Evolutionary conservation across 2,329 filamentous ascomycete species (phyloP).

Genomic region (Fusarium poae): DNA sequence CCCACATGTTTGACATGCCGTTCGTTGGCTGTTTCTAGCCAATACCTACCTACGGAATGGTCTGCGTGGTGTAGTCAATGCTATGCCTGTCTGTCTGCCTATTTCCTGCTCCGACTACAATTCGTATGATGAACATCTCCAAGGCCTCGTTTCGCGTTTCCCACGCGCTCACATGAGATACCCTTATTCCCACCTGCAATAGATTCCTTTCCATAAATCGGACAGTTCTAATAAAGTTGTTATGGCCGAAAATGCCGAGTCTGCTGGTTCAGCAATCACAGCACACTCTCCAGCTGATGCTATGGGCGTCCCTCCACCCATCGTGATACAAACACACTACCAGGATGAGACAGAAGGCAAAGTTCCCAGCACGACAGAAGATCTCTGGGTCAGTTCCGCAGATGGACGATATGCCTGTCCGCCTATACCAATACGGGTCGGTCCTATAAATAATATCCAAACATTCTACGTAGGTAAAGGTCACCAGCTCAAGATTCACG

Average conservation of each 20-base stretch:
- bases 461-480: slow-evolving; percentile 54
- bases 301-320: slow-evolving; percentile 40
- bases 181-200: slow-evolving; percentile 1
- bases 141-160: slow-evolving; percentile 30
- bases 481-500: not conserved
- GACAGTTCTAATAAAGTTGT: slow-evolving; percentile 9
- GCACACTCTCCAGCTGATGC: slow-evolving; percentile 40
- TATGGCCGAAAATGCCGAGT: slow-evolving; percentile 39
- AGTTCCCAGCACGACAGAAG: slow-evolving; percentile 54
- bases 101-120: slow-evolving; percentile 22
- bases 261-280: slow-evolving; percentile 36
- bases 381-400: slow-evolving; percentile 63
- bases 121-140: slow-evolving; percentile 29
- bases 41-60: slow-evolving; percentile 21
- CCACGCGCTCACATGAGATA: slow-evolving; percentile 16
- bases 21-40: slow-evolving; percentile 40
- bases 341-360: slow-evolving; percentile 29
- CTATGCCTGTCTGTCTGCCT: slow-evolving; percentile 14
- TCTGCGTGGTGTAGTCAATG: slow-evolving; percentile 39
- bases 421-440: slow-evolving; percentile 61
- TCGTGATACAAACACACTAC: slow-evolving; percentile 45
- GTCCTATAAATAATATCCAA: slow-evolving; percentile 56
- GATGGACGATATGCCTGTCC: slow-evolving; percentile 63
- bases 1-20: slow-evolving; percentile 44
- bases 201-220: slow-evolving; percentile 6